Percentiles rank a stretch among this genome's conserved stretches.
phyloP scores from a whole-genome alignment of 164 flowering plant genomes.

The Cinnamomum chago region DNA sequence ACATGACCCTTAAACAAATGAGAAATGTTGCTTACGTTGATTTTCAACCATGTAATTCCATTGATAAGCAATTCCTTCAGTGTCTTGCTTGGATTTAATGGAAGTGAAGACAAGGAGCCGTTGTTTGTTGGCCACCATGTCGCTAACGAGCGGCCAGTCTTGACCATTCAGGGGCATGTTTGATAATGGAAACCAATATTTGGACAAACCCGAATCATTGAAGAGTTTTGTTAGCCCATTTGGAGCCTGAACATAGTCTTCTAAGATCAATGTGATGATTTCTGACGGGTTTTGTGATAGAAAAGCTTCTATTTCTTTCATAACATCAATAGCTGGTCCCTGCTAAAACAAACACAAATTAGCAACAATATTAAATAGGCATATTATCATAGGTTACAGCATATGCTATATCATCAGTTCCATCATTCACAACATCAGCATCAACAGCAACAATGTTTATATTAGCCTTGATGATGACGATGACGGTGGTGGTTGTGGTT shows the following conservation, averaged over 20 bases:
- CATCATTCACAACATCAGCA: no score
- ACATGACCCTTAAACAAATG: neutral
- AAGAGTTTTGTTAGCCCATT: conserved; percentile 76
- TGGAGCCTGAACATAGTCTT: conserved; percentile 75
- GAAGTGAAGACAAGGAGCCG: conserved; percentile 86
- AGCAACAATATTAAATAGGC: no score
- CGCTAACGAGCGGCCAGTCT: conserved; percentile 83
- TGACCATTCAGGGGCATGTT: conserved; percentile 74
- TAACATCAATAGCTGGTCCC: conserved; percentile 63
- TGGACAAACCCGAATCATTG: conserved; percentile 60
- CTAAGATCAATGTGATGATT: conserved; percentile 45
- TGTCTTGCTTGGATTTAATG: conserved; percentile 44
- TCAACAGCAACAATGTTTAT: no score
- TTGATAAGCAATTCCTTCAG: conserved; percentile 90
- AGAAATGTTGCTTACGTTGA: conserved; percentile 52
- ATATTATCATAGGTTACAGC: no score
- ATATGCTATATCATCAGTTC: no score
- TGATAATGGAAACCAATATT: conserved; percentile 72
- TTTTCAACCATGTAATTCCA: conserved; percentile 95
- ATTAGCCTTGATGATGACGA: no score
- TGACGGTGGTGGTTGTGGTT: no score
- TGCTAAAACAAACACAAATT: conserved; percentile 7
- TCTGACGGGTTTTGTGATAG: conserved; percentile 17
- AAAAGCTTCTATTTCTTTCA: conserved; percentile 36
- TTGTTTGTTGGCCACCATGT: conserved; percentile 72